Evolutionary conservation across 805 yeast species (phyloP).

Genomic region (Scheffersomyces spartinae): DNA sequence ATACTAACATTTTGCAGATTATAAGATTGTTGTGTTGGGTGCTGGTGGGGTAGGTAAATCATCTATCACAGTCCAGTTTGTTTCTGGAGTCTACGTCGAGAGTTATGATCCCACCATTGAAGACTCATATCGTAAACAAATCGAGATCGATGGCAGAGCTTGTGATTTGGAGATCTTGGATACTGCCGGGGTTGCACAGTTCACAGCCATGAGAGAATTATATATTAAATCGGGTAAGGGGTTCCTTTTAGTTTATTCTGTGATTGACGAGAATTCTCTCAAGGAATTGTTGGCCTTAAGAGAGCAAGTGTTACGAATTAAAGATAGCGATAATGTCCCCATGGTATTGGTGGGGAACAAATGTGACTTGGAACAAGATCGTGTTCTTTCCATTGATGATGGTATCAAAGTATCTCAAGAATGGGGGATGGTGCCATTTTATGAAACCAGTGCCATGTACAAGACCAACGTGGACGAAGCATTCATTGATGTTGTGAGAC

Average conservation of each 20-base stretch:
- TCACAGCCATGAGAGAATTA: conserved; percentile 88
- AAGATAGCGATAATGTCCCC: conserved; percentile 68
- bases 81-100: conserved; percentile 82
- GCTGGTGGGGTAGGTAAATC: conserved; percentile 98
- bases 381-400: conserved; percentile 68
- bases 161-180: conserved; percentile 72
- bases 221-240: conserved; percentile 84
- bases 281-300: conserved; percentile 68
- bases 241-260: conserved; percentile 45
- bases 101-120: conserved; percentile 96
- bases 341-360: conserved; percentile 89
- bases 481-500: conserved; percentile 79
- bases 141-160: conserved; percentile 78
- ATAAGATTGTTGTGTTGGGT: conserved; percentile 84
- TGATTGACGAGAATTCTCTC: conserved; percentile 52
- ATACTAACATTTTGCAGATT: conserved; percentile 36
- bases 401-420: conserved; percentile 74
- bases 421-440: conserved; percentile 87
- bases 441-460: conserved; percentile 88
- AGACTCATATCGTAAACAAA: conserved; percentile 84
- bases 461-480: conserved; percentile 86
- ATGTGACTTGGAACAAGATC: conserved; percentile 67
- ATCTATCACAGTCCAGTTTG: conserved; percentile 84
- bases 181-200: conserved; percentile 70
- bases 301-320: conserved; percentile 76